Conservation (phyloP, 345 rosid species). For the Corchorus olitorius region DNA sequence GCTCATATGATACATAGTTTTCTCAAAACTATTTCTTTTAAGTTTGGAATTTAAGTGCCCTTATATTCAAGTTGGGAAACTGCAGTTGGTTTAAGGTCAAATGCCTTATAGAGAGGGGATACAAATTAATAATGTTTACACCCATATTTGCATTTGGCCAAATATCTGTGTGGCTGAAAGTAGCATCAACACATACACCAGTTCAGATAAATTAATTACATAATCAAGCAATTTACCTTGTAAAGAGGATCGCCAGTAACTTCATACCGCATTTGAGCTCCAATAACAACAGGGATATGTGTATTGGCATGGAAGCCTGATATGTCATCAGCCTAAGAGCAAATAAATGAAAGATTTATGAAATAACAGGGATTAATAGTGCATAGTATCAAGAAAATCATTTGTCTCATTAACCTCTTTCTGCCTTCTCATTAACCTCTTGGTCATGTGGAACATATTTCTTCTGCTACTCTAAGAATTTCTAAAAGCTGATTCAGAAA, state of each 20-base stretch:
- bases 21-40: neutral
- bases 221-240: slow-evolving; percentile 49
- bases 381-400: too few species aligned
- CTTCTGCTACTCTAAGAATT: neutral
- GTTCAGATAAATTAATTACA: neutral
- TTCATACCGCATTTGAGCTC: slow-evolving; percentile 93
- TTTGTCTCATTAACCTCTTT: neutral
- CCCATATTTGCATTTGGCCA: too few species aligned
- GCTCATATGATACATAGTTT: neutral
- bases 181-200: too few species aligned
- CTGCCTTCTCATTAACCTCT: neutral
- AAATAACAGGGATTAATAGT: neutral
- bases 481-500: neutral
- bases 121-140: neutral
- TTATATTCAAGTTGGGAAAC: neutral
- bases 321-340: slow-evolving; percentile 78
- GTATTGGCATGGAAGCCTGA: slow-evolving; percentile 89
- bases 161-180: too few species aligned
- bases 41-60: neutral
- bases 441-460: neutral
- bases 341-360: slow-evolving; percentile 15
- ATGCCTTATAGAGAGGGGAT: neutral
- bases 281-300: slow-evolving; percentile 88
- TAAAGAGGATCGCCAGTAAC: slow-evolving; percentile 85
- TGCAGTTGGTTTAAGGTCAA: neutral